These are phyloP conservation scores for Brassica balearica DNA, from an alignment of 441 rosid genomes.

Conservation along the genomic window DNA sequence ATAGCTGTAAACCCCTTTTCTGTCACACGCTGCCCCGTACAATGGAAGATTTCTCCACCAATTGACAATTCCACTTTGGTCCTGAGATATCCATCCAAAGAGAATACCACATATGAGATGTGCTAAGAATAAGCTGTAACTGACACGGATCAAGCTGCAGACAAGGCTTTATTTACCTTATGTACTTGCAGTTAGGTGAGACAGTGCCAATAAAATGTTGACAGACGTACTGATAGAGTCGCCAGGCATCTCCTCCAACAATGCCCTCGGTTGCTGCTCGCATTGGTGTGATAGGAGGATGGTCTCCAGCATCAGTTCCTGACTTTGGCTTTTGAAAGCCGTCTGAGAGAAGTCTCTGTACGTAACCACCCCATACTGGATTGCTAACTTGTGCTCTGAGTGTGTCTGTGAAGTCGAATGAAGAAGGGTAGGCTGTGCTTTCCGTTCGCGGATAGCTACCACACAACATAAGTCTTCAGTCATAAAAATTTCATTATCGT, in stretches of 20 bases:
- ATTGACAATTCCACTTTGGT: slow-evolving; percentile 76
- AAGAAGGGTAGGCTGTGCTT: slow-evolving; percentile 95
- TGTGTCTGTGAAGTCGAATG: slow-evolving; percentile 83
- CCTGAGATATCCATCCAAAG: slow-evolving; percentile 52
- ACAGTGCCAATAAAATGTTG: slow-evolving; percentile 91
- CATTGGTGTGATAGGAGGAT: slow-evolving; percentile 98
- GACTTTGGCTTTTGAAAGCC: slow-evolving; percentile 73
- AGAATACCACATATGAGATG: slow-evolving; percentile 22
- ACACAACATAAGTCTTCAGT: slow-evolving; percentile 20
- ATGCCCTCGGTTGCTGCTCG: slow-evolving; percentile 71
- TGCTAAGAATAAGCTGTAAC: slow-evolving; percentile 7
- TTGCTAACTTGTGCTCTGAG: slow-evolving; percentile 66
- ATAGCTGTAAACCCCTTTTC: slow-evolving; percentile 79
- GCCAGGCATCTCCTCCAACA: slow-evolving; percentile 90
- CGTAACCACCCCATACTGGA: slow-evolving; percentile 69
- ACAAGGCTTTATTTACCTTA: slow-evolving; percentile 55
- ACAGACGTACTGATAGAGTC: slow-evolving; percentile 87
- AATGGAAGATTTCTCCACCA: slow-evolving; percentile 85
- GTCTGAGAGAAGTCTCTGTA: slow-evolving; percentile 63
- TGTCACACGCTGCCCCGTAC: slow-evolving; percentile 68
- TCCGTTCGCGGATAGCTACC: slow-evolving; percentile 93
- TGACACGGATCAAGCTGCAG: slow-evolving; percentile 24
- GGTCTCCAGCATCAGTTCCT: slow-evolving; percentile 93
- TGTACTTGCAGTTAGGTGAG: slow-evolving; percentile 90
- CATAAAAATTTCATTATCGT: slow-evolving; percentile 14